Base-by-base conservation (phyloP, 2,329 filamentous ascomycete genomes). In the Fusarium neocosmosporiellum region DNA sequence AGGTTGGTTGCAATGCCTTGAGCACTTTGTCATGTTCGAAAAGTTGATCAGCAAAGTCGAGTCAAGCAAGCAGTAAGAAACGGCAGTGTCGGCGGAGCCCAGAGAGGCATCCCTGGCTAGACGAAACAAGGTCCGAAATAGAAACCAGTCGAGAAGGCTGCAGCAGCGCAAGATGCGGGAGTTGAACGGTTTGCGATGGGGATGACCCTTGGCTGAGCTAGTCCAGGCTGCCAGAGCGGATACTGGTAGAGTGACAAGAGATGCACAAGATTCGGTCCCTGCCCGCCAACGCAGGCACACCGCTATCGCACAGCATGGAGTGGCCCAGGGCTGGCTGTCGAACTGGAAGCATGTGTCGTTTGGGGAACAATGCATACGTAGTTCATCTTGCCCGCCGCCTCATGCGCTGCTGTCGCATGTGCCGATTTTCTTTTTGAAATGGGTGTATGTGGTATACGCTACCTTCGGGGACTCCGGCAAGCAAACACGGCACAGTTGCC, bases 131-230 rank as follows among this genome's bases (percentile, higher is more conserved):
- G 31, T 60, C 48, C 20, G 37, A 65, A 66, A 59, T 63, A 66
- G 58, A 63, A 66, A 46, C 57, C 62, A 43, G 36, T 61, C 29
- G 39, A 63, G 39, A 68, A 66, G 62, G 59, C 70, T 65, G 63
- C 37, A 41, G 59, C 63, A 68, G 48, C 62, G 50, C 60, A 29
- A 37, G 36, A 58, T 59, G 60, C 48, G 59, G 41, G 59, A 29
- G 27, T 41, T 43, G 34, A 61, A 37, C 22, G 57, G 59, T 57
- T 60, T 65, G 41, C 41, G 53, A 67, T 66, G 58, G 59, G 24
- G 53, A 54, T 43, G 27, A 50, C 20, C 41, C 39, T 63, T 53
- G 54, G 43, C 62, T 39, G 31, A 54, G 43, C 36, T 55, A 43
- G 39, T 48, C 36, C 31, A 55, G 41, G 20, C 24, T n/a, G 46